Evolutionary conservation across 2,329 filamentous ascomycete species (phyloP).

Genomic region (Neonectria hederae): DNA sequence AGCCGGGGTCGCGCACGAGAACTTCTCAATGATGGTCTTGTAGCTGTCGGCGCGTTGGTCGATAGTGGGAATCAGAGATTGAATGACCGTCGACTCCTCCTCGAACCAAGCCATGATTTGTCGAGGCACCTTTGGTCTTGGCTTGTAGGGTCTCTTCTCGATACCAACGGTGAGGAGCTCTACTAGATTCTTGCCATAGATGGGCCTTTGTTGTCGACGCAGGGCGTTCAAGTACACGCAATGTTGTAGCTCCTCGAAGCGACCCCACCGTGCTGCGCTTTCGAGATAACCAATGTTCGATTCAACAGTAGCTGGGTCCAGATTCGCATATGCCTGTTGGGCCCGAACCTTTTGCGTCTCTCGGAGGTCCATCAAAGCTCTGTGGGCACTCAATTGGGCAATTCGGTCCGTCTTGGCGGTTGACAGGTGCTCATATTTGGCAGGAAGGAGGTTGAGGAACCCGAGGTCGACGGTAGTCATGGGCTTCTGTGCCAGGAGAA

Average conservation of each 20-base stretch:
- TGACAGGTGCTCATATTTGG: slow-evolving; percentile 74
- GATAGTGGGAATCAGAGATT: slow-evolving; percentile 76
- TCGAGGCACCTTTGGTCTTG: slow-evolving; percentile 67
- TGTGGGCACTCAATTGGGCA: slow-evolving; percentile 75
- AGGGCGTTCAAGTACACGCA: slow-evolving; percentile 83
- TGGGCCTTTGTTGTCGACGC: slow-evolving; percentile 79
- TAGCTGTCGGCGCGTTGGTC: slow-evolving; percentile 76
- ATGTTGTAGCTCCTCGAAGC: slow-evolving; percentile 82
- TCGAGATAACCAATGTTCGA: slow-evolving; percentile 79
- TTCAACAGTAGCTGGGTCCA: slow-evolving; percentile 73
- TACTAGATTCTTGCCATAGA: slow-evolving; percentile 85
- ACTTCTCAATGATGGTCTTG: slow-evolving; percentile 82
- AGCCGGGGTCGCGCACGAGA: slow-evolving; percentile 90
- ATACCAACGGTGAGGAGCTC: slow-evolving; percentile 74
- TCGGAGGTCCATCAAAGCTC: slow-evolving; percentile 73
- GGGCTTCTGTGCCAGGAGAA: slow-evolving; percentile 68
- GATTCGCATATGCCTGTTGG: slow-evolving; percentile 61
- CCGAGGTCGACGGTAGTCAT: slow-evolving; percentile 75
- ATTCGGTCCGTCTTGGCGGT: slow-evolving; percentile 62
- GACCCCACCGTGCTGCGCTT: slow-evolving; percentile 72
- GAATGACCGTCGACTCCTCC: slow-evolving; percentile 71
- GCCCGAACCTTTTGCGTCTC: slow-evolving; percentile 74
- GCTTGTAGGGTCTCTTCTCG: slow-evolving; percentile 66
- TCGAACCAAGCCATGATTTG: slow-evolving; percentile 80
- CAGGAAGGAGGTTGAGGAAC: slow-evolving; percentile 82